Percentiles rank a stretch among this genome's conserved stretches.
Evolutionary conservation across 371 early-diverging fungal genomes (phyloP).

Genomic region (Zopfochytrium polystomum): DNA sequence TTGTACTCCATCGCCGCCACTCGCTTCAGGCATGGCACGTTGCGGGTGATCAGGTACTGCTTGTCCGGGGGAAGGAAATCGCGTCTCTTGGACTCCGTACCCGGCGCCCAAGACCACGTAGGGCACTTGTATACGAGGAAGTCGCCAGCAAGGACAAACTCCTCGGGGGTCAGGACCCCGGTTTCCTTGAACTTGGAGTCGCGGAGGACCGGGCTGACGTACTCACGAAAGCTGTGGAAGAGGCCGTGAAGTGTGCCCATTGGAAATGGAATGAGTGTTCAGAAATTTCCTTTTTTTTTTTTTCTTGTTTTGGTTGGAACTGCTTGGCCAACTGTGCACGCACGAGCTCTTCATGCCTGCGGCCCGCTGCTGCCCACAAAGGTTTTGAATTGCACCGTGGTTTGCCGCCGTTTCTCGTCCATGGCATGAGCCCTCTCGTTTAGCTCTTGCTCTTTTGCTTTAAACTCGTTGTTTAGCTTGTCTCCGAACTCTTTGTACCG

Average conservation of each 20-base stretch:
- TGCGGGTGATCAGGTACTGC: slow-evolving; percentile 92
- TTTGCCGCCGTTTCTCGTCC: too few relatives aligned
- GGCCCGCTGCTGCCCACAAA: too few relatives aligned
- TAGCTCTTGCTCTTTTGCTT: too few relatives aligned
- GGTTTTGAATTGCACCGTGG: too few relatives aligned
- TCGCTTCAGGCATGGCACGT: slow-evolving; percentile 90
- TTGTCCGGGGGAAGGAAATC: slow-evolving; percentile 91
- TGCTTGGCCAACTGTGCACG: too few relatives aligned
- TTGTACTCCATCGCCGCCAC: slow-evolving; percentile 69
- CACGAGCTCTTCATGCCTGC: too few relatives aligned
- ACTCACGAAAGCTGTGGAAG: slow-evolving; percentile 79
- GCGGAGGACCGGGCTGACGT: slow-evolving; percentile 88
- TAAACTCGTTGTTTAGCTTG: too few relatives aligned
- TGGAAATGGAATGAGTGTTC: not conserved
- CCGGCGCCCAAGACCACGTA: slow-evolving; percentile 95
- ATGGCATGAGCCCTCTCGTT: too few relatives aligned
- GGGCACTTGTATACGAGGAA: slow-evolving; percentile 96
- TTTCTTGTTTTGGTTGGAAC: too few relatives aligned
- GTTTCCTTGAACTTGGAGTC: slow-evolving; percentile 93
- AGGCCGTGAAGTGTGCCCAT: slow-evolving; percentile 37
- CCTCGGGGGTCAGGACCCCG: slow-evolving; percentile 87
- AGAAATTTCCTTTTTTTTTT: too few relatives aligned
- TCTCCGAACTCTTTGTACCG: too few relatives aligned
- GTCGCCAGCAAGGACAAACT: slow-evolving; percentile 96
- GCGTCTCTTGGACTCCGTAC: slow-evolving; percentile 74